These are phyloP conservation scores for Phytophthora aleatoria DNA, from an alignment of 352 stramenopile genomes.

Conservation along the genomic window DNA sequence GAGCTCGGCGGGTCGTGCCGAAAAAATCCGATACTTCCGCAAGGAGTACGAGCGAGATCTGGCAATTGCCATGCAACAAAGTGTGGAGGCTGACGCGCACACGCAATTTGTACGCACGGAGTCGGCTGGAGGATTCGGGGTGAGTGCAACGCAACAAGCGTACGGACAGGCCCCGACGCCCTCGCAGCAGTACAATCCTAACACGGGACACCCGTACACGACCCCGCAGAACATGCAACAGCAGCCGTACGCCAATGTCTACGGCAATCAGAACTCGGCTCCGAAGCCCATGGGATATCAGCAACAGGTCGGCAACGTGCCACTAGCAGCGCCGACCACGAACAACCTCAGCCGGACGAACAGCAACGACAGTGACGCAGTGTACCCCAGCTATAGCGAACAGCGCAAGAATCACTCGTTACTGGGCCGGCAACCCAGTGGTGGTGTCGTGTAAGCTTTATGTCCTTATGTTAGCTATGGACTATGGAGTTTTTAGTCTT, in stretches of 20 bases:
- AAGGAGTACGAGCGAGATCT: constrained; percentile 84
- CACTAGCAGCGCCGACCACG: constrained; percentile 19
- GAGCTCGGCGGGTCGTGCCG: constrained; percentile 76
- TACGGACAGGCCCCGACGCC: constrained; percentile 44
- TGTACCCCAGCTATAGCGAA: constrained; percentile 66
- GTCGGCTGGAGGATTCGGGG: constrained; percentile 37
- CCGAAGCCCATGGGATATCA: constrained; percentile 40
- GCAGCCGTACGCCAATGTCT: constrained; percentile 20
- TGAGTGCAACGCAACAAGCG: constrained; percentile 29
- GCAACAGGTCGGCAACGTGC: constrained; percentile 41
- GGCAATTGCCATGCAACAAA: constrained; percentile 77
- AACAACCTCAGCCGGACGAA: constrained; percentile 33
- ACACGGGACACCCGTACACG: constrained; percentile 29
- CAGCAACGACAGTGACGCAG: constrained; percentile 50
- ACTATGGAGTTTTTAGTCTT: background rate
- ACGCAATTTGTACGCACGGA: constrained; percentile 55
- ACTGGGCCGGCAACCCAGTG: constrained; percentile 63
- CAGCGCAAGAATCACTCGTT: constrained; percentile 76
- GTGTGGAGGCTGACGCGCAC: constrained; percentile 53
- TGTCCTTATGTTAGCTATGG: constrained; percentile 4
- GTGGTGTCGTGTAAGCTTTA: constrained; percentile 62
- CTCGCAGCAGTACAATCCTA: constrained; percentile 35
- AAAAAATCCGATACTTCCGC: constrained; percentile 88
- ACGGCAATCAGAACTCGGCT: constrained; percentile 25
- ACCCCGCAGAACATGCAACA: constrained; percentile 39